Conservation (phyloP, 2,329 filamentous ascomycete genomes). For the Bipolaris oryzae region DNA sequence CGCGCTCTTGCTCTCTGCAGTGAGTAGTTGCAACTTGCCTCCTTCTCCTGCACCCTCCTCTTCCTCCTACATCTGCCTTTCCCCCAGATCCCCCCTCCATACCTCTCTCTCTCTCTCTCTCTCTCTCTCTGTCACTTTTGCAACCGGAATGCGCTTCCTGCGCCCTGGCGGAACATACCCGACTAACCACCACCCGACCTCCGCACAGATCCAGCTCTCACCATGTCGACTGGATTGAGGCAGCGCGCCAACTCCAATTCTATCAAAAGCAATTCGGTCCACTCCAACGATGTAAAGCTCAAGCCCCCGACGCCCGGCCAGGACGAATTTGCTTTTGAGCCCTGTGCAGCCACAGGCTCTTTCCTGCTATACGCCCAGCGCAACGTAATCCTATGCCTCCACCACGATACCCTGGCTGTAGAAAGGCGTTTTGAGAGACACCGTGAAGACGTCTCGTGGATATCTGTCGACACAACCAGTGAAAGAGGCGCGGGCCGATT, state of each 20-base stretch:
- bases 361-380: conserved; percentile 90
- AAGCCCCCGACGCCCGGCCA: conserved; percentile 53
- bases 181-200: conserved; percentile 36
- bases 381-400: conserved; percentile 80
- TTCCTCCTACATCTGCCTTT: conserved; percentile 31
- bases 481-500: conserved; percentile 82
- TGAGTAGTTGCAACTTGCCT: conserved; percentile 45
- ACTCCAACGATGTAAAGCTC: conserved; percentile 41
- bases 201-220: conserved; percentile 35
- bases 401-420: conserved; percentile 89
- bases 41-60: conserved; percentile 36
- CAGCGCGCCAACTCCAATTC: conserved; percentile 50
- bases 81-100: conserved; percentile 20
- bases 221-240: conserved; percentile 54
- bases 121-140: conserved; percentile 32
- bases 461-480: conserved; percentile 90
- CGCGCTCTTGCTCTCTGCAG: conserved; percentile 46
- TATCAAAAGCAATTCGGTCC: conserved; percentile 42
- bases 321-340: conserved; percentile 69
- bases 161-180: conserved; percentile 27
- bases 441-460: conserved; percentile 78
- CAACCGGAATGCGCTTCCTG: conserved; percentile 40
- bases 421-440: conserved; percentile 86
- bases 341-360: conserved; percentile 87
- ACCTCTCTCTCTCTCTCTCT: not conserved